These are phyloP conservation scores for Ophiosphaerella korrae DNA, from an alignment of 2,329 filamentous ascomycete species.

Conservation along the genomic window DNA sequence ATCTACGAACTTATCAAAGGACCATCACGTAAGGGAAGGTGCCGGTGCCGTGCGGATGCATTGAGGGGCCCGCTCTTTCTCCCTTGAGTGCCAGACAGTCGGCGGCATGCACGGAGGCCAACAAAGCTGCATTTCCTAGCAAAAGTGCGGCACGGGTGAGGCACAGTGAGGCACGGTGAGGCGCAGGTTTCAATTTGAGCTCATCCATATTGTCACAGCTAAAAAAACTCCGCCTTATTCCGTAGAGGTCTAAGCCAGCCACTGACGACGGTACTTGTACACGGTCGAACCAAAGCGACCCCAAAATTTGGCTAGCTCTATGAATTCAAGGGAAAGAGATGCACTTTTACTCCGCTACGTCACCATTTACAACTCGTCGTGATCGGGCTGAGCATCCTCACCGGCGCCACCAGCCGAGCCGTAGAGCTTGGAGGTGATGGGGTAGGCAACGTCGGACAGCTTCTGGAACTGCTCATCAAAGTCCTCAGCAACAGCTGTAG, in stretches of 20 bases:
- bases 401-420: slow-evolving; percentile 65
- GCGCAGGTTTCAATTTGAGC: slow-evolving; percentile 17
- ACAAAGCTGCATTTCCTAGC: background rate
- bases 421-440: slow-evolving; percentile 99
- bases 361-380: slow-evolving; percentile 56
- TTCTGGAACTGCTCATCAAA: slow-evolving; percentile 99
- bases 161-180: too few relatives aligned
- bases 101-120: too few relatives aligned
- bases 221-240: slow-evolving; percentile 23
- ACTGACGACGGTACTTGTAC: slow-evolving; percentile 37
- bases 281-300: slow-evolving; percentile 20
- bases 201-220: slow-evolving; percentile 21
- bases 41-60: too few relatives aligned
- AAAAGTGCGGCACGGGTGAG: background rate
- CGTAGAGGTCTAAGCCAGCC: slow-evolving; percentile 27
- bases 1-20: too few relatives aligned
- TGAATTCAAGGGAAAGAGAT: slow-evolving; percentile 25
- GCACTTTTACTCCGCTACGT: slow-evolving; percentile 18
- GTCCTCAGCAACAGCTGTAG: slow-evolving; percentile 85
- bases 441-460: slow-evolving; percentile 93
- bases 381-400: slow-evolving; percentile 63
- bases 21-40: too few relatives aligned
- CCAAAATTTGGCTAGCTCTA: slow-evolving; percentile 18
- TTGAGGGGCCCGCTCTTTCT: too few relatives aligned
- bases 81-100: too few relatives aligned